A percentile compares a stretch with the other conserved stretches of the same genome.
Conservation (phyloP, 2,329 filamentous ascomycete genomes). For the Aspergillus ruber region DNA sequence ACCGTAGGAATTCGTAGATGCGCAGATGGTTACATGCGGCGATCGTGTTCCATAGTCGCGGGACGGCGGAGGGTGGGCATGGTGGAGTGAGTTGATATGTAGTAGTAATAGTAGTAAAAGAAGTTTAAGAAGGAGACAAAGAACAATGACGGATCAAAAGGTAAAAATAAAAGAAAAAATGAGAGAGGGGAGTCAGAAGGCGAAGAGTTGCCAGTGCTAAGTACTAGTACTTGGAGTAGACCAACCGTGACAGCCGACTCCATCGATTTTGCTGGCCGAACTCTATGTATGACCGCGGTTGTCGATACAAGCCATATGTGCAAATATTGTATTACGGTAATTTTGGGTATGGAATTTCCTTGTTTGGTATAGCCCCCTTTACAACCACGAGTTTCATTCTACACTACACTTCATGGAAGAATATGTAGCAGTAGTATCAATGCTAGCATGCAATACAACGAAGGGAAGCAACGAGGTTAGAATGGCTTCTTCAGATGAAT, state of each 20-base stretch:
- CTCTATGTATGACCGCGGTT: not conserved
- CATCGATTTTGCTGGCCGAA: not conserved
- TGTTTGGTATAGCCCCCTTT: not conserved
- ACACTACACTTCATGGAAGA: too few species aligned
- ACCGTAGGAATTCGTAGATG: not conserved
- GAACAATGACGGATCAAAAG: not conserved
- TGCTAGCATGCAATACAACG: too few species aligned
- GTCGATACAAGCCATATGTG: not conserved
- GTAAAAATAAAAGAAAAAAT: not conserved
- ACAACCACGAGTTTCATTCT: not conserved
- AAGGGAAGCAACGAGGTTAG: too few species aligned
- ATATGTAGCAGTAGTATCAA: too few species aligned
- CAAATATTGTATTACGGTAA: not conserved
- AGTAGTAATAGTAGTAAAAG: not conserved
- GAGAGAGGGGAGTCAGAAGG: not conserved
- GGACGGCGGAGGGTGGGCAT: constrained; percentile 13
- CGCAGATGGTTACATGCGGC: constrained; percentile 6
- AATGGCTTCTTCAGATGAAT: too few species aligned
- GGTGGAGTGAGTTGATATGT: constrained; percentile 1
- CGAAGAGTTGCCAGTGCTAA: not conserved
- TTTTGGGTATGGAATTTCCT: not conserved
- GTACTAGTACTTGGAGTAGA: too few species aligned
- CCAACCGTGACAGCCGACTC: not conserved
- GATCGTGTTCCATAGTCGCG: constrained; percentile 11
- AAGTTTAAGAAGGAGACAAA: constrained; percentile 1